Evolutionary conservation across 495 filamentous ascomycete species (phyloP).

Genomic region (Parathielavia appendiculata): DNA sequence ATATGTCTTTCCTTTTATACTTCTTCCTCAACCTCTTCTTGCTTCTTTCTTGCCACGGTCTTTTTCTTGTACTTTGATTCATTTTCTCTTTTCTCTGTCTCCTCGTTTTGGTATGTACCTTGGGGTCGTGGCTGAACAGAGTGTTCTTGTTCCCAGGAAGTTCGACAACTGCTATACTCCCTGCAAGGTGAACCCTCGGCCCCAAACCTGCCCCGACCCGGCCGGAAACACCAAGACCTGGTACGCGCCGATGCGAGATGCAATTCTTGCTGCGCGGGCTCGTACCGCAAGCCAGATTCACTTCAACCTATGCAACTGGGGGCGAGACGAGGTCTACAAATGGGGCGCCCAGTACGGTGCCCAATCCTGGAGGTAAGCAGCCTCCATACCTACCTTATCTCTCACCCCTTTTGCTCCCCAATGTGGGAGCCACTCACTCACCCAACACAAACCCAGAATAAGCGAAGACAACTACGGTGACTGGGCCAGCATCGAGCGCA

Average conservation of each 20-base stretch:
- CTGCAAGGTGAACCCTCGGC: constrained; percentile 12
- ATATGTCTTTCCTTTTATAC: too few relatives aligned
- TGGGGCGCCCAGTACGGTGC: constrained; percentile 51
- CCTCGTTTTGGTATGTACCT: too few relatives aligned
- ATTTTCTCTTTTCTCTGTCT: too few relatives aligned
- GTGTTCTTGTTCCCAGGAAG: constrained; percentile 34
- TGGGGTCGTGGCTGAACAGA: too few relatives aligned
- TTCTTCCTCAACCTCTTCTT: neutral
- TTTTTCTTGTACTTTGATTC: neutral
- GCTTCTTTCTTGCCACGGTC: too few relatives aligned
- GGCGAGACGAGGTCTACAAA: constrained; percentile 27
- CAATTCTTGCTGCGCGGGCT: constrained; percentile 49
- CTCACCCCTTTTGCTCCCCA: neutral
- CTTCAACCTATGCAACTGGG: constrained; percentile 65
- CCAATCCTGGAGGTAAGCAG: constrained; percentile 45
- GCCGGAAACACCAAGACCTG: constrained; percentile 48
- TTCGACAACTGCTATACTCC: constrained; percentile 61
- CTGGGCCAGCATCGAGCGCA: constrained; percentile 49
- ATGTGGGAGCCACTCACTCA: too few relatives aligned
- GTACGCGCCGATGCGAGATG: constrained; percentile 57
- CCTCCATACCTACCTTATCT: neutral
- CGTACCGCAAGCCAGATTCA: constrained; percentile 49
- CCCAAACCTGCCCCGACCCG: constrained; percentile 47
- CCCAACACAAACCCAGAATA: constrained; percentile 25
- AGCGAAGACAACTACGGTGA: constrained; percentile 51